Percentiles rank a stretch among this genome's conserved stretches.
Conservation (phyloP, 2,329 filamentous ascomycete species). For the Apiospora sp. region DNA sequence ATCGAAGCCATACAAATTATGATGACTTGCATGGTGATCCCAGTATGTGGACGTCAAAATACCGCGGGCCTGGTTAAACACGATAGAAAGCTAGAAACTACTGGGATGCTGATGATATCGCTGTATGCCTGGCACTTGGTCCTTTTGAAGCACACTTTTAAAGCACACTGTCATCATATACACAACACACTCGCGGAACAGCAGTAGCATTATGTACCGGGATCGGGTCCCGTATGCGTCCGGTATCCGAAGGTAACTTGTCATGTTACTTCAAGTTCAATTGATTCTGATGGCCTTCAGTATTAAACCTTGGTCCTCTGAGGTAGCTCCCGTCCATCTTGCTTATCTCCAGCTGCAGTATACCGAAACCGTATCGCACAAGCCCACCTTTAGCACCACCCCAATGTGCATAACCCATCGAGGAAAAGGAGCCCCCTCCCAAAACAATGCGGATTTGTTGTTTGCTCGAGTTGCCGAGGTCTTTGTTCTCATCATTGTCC, state of each 20-base stretch:
- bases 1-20: not conserved
- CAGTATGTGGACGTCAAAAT: not conserved
- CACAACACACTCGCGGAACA: conserved; percentile 12
- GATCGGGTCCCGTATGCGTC: not conserved
- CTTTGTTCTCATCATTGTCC: not conserved
- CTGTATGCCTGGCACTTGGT: not conserved
- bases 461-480: not conserved
- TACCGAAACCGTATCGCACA: conserved; percentile 4
- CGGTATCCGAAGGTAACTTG: not conserved
- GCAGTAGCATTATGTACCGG: not conserved
- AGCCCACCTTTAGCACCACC: not conserved
- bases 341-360: conserved; percentile 17
- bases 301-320: not conserved
- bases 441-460: not conserved
- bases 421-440: not conserved
- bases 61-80: not conserved
- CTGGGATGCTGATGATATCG: not conserved
- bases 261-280: not conserved
- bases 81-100: not conserved
- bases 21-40: not conserved
- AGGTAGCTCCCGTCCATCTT: not conserved
- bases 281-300: not conserved
- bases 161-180: not conserved
- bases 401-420: not conserved
- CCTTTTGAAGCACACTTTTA: not conserved